Evolutionary conservation across 2,329 filamentous ascomycete genomes (phyloP), one percentile per base, ranked within the genome.

Genomic region (Aureobasidium sp.): DNA sequence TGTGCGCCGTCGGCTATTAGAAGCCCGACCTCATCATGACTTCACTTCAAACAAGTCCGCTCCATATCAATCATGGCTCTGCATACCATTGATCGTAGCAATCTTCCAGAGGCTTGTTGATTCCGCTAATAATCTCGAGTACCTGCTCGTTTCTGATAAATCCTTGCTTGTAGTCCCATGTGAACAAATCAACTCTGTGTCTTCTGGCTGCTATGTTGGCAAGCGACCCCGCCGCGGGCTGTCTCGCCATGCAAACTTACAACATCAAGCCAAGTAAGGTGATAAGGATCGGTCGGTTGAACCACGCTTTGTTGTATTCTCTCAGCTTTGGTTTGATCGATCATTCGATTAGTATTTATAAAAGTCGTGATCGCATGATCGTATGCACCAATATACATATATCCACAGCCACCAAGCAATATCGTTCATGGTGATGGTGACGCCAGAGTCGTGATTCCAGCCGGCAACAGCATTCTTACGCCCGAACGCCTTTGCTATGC

Each of bases 401-500:
- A 16, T 47, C 30, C 19, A n/a, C 30, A 17, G 42, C 35, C 14
- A 34, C 11, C 30, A 19, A n/a, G 32, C 14, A 35, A 6, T 11
- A n/a, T n/a, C n/a, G 17, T 17, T 17, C 12, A 17, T 6, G 29
- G 17, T n/a, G n/a, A 45, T 19, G 8, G 10, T 24, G 41, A 45
- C 35, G 42, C 42, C 25, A 45, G 27, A 34, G 29, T 45, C 41
- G 41, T 25, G 22, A 32, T 17, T 47, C n/a, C 21, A 25, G 27
- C 22, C 21, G 35, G 30, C 30, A 24, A 8, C 30, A 47, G 30
- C 21, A 19, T 27, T 35, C n/a, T 17, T 39, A 19, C 34, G 22
- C 45, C 45, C 24, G 29, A 49, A 49, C 45, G 22, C 45, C 45
- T 38, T 49, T 49, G 45, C 45, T 49, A 49, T 49, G 45, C 45